Conservation (phyloP, 2,329 filamentous ascomycete genomes). For the Penicillium corylophilum region DNA sequence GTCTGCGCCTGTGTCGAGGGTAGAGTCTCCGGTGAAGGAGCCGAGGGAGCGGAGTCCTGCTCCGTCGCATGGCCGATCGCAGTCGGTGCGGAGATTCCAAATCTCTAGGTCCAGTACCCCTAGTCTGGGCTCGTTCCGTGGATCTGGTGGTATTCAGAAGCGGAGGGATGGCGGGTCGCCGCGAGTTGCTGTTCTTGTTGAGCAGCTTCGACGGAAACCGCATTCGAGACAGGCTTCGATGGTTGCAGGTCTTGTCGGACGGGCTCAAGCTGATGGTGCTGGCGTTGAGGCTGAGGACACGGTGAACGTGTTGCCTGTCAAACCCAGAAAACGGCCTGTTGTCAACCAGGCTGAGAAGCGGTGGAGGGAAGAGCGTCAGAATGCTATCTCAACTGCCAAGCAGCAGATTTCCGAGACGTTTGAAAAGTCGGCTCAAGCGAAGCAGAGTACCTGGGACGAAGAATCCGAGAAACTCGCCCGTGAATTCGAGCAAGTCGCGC, state of each 20-base stretch:
- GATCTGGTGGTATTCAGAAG: constrained; percentile 37
- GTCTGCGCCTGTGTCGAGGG: not conserved
- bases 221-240: constrained; percentile 36
- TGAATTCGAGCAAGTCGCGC: constrained; percentile 44
- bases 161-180: constrained; percentile 26
- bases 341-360: constrained; percentile 41
- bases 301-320: constrained; percentile 3
- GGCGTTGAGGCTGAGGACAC: constrained; percentile 8
- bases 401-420: constrained; percentile 33
- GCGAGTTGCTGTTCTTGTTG: constrained; percentile 40
- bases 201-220: constrained; percentile 36
- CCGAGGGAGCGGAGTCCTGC: not conserved
- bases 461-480: constrained; percentile 43
- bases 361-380: constrained; percentile 39
- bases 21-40: not conserved
- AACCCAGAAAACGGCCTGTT: constrained; percentile 40
- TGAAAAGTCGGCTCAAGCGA: constrained; percentile 37
- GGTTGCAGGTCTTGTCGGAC: constrained; percentile 29
- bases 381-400: constrained; percentile 36
- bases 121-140: constrained; percentile 23
- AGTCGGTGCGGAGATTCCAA: constrained; percentile 40
- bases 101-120: constrained; percentile 36
- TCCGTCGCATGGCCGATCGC: constrained; percentile 18
- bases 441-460: constrained; percentile 43
- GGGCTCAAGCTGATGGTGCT: constrained; percentile 7